phyloP scores from a whole-genome alignment of 345 rosid species.

The thale cress (Arabidopsis thaliana) region TAIR10.1 NC_003074.8:3578501-3579000 shows the following conservation, averaged over 20 bases:
- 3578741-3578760: slow-evolving; percentile 38
- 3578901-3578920: neutral
- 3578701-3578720: slow-evolving; percentile 70
- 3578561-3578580: slow-evolving; percentile 68
- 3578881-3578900: neutral
- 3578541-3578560: slow-evolving; percentile 41
- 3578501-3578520: slow-evolving; percentile 35
- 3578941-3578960: neutral
- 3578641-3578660: slow-evolving; percentile 78
- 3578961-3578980: neutral
- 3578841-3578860: slow-evolving; percentile 69
- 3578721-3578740: slow-evolving; percentile 47
- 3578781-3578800: slow-evolving; percentile 64
- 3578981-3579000: too few relatives aligned
- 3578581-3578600: slow-evolving; percentile 79
- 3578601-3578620: slow-evolving; percentile 74
- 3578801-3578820: slow-evolving; percentile 50
- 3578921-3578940: neutral
- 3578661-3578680: slow-evolving; percentile 74
- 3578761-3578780: slow-evolving; percentile 60
- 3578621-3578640: slow-evolving; percentile 72
- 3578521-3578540: slow-evolving; percentile 28
- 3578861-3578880: slow-evolving; percentile 60
- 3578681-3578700: slow-evolving; percentile 68
- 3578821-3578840: slow-evolving; percentile 84